Base-by-base conservation (phyloP, 2,329 filamentous ascomycete genomes). In the Bipolaris cookei region DNA sequence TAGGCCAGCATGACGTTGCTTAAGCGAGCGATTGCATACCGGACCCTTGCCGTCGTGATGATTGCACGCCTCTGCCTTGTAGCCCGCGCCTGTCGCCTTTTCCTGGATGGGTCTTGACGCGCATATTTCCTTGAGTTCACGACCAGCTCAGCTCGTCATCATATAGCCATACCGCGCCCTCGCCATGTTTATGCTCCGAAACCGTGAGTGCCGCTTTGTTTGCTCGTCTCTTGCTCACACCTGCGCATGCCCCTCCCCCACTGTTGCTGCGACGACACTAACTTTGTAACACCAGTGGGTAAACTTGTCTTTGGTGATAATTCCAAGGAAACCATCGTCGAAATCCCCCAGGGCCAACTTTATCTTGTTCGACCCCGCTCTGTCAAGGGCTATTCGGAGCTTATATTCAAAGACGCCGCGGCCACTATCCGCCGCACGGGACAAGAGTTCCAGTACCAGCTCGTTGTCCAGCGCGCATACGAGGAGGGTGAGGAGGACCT, bases 391-490 rank as follows among this genome's bases (percentile, higher is more conserved):
- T 98, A 97, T 77, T 97, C 94, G 1, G 95, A 99, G 78, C 92
- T 98, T 74, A 96, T 99, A 78, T 99, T 97, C 84, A 97, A 95
- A 78, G 95, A 99, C 87, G 90, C 92, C 37, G 90, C 92, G 44
- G 92, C 94, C 51, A 92, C 90, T 62, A 96, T 99, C 72, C 90
- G 96, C 64, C 88, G 91, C 63, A 98, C 95, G 14, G 93, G 91
- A 18, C 93, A 97, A 76, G 92, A 98, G 51, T 97, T 91, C 72
- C 93, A 99, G 72, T 99, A 98, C 76, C 95, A 99, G 77, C 90
- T 99, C 11, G 94, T 98, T 38, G 86, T 98, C 39, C 95, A 99
- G 76, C 87, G 95, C 59, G 94, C 94, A 57, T 99, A 96, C 82
- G 95, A 99, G 74, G 95, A 99, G 79, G 95, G 95, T 54, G 95